These are phyloP conservation scores for Chytriomyces confervae DNA, from an alignment of 192 early-diverging fungal species.

Conservation along the genomic window DNA sequence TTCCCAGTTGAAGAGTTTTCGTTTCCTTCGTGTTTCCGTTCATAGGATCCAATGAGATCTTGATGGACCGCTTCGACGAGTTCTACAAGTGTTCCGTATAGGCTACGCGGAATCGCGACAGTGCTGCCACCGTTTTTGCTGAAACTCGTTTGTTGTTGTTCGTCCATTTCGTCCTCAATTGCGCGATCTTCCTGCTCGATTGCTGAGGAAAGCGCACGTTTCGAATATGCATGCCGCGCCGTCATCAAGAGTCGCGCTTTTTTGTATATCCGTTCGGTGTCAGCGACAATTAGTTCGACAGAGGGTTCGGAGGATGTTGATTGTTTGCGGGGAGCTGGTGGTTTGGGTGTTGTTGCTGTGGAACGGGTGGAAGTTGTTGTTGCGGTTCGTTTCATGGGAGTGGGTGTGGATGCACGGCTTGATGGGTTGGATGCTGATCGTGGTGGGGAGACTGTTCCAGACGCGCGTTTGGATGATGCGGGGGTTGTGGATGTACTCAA, in stretches of 20 bases:
- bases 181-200: not conserved
- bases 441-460: not conserved
- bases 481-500: not conserved
- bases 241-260: conserved; percentile 20
- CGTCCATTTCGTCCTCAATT: not conserved
- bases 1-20: not conserved
- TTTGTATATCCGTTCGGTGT: conserved; percentile 12
- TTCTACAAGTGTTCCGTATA: conserved; percentile 17
- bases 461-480: not conserved
- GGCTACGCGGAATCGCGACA: not conserved
- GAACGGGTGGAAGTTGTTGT: not conserved
- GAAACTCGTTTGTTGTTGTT: too few species aligned
- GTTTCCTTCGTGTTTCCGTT: too few species aligned
- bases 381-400: not conserved
- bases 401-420: not conserved
- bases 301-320: not conserved
- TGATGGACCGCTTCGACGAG: conserved; percentile 23
- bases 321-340: not conserved
- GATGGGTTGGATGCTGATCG: not conserved
- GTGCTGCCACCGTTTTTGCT: not conserved
- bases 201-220: not conserved
- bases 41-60: not conserved
- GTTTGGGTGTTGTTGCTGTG: too few species aligned
- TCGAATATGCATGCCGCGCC: not conserved
- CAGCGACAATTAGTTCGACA: not conserved